Evolutionary conservation across 2,329 filamentous ascomycete species (phyloP), one percentile per base, ranked within the genome.

Genomic region (Fusarium annulatum): DNA sequence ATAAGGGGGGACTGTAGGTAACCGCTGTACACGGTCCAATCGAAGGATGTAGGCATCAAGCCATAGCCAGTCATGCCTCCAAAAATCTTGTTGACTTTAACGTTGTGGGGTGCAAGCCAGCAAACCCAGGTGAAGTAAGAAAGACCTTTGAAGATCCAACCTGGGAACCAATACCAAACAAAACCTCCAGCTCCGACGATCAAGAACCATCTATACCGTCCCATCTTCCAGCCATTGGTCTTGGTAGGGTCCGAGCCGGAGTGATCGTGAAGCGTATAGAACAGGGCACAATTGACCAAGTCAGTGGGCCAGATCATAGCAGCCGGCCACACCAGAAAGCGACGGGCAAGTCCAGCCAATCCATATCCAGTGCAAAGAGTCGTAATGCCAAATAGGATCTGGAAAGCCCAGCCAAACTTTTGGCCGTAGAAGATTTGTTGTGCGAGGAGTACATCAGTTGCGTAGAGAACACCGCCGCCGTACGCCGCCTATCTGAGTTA

Each of bases 131-230:
- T 89, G 75, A 92, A 92, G 72, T 88, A 86, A 41, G 87, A 89
- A 9, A 92, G 82, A 56, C 89, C 90, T 60, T 89, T 89, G 67
- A 89, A 90, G 46, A 93, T 87, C 77, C 88, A 89, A 8, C 88
- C 89, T 0, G 90, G 90, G 74, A 91, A 86, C 86, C 88, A 91
- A 74, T 90, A 89, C 88, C 88, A 87, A 42, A 86, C 78, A 66
- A 86, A 86, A 30, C 87, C 85, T 23, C 81, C 86, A 33, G 81
- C 77, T 72, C 88, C 88, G 41, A 90, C 84, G 72, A 87, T 87
- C 62, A 91, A 77, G 82, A 92, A 93, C 79, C 89, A 89, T 71
- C 85, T 86, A 80, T 91, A 92, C 58, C 90, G 87, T n/a, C 88
- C 87, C 55, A 92, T 86, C 39, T 78, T 85, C 91, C 91, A 93